A percentile compares a stretch with the other conserved stretches of the same genome.
phyloP scores from a whole-genome alignment of 768 basidiomycete genomes.

The Pisolithus tinctorius region DNA sequence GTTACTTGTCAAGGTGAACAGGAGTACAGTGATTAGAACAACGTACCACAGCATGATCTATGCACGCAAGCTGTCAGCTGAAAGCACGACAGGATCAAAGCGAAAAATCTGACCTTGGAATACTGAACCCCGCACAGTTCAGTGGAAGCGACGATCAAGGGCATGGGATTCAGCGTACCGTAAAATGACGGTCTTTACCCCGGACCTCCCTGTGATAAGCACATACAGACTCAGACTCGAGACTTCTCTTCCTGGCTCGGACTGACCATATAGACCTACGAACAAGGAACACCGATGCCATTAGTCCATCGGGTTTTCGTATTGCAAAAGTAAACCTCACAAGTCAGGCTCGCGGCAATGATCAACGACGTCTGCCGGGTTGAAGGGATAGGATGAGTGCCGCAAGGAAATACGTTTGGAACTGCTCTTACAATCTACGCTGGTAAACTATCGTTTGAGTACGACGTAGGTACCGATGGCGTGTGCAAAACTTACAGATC shows the following conservation, averaged over 20 bases:
- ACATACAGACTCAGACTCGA: slow-evolving; percentile 17
- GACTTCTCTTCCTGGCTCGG: slow-evolving; percentile 19
- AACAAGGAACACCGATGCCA: background rate
- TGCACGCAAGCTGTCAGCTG: background rate
- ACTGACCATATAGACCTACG: slow-evolving; percentile 75
- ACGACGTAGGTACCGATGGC: background rate
- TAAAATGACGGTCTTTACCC: slow-evolving; percentile 77
- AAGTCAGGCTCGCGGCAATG: slow-evolving; percentile 73
- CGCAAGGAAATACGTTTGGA: background rate
- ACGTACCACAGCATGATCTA: slow-evolving; percentile 87
- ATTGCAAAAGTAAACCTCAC: slow-evolving; percentile 35
- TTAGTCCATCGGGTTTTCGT: background rate
- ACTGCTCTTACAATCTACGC: slow-evolving; percentile 60
- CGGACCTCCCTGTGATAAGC: slow-evolving; percentile 73
- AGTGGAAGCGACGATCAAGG: background rate
- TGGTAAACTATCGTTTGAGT: slow-evolving; percentile 19
- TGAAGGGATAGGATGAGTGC: background rate
- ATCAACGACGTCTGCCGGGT: slow-evolving; percentile 57
- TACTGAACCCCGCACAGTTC: slow-evolving; percentile 38
- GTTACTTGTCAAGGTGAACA: background rate
- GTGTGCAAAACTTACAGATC: slow-evolving; percentile 52
- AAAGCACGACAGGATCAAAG: background rate
- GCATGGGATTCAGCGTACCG: slow-evolving; percentile 40
- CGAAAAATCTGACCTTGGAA: slow-evolving; percentile 53
- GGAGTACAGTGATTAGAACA: background rate